Percentiles rank a stretch among this genome's conserved stretches.
Evolutionary conservation across 169 alveolate genomes (phyloP).

Genomic region (Babesia bovis): DNA sequence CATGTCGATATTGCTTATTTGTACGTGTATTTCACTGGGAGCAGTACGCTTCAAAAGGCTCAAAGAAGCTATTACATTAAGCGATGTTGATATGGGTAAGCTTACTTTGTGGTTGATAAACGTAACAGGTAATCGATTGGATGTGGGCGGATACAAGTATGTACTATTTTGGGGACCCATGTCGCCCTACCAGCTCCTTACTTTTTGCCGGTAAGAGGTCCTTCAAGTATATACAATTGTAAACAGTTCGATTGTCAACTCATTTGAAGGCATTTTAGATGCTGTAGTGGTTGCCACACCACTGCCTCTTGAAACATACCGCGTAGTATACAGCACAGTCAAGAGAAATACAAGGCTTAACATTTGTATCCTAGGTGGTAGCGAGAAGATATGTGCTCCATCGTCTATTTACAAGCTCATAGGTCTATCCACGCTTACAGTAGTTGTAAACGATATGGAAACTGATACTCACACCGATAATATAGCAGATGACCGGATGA

Average conservation of each 20-base stretch:
- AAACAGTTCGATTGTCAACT: constrained; percentile 49
- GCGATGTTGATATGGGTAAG: constrained; percentile 63
- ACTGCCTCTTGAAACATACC: constrained; percentile 68
- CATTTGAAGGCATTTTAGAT: constrained; percentile 70
- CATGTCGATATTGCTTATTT: constrained; percentile 65
- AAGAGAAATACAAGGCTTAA: constrained; percentile 74
- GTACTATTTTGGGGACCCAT: constrained; percentile 76
- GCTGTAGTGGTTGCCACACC: constrained; percentile 74
- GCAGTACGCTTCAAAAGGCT: constrained; percentile 77
- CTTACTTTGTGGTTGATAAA: not conserved
- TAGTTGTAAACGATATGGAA: constrained; percentile 66
- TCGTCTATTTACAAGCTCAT: constrained; percentile 54
- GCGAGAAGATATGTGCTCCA: constrained; percentile 46
- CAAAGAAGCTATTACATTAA: constrained; percentile 67
- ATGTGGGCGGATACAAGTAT: constrained; percentile 61
- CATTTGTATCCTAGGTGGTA: constrained; percentile 74
- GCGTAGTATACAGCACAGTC: constrained; percentile 71
- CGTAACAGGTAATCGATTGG: constrained; percentile 34
- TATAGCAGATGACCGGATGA: constrained; percentile 41
- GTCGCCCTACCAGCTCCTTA: constrained; percentile 68
- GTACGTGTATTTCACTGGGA: constrained; percentile 72
- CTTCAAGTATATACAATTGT: too few species aligned
- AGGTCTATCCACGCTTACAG: constrained; percentile 51
- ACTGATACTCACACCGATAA: constrained; percentile 27
- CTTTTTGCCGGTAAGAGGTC: constrained; percentile 56